Evolutionary conservation across 2,329 filamentous ascomycete genomes (phyloP).

Genomic region (Colletotrichum ledebouriae): DNA sequence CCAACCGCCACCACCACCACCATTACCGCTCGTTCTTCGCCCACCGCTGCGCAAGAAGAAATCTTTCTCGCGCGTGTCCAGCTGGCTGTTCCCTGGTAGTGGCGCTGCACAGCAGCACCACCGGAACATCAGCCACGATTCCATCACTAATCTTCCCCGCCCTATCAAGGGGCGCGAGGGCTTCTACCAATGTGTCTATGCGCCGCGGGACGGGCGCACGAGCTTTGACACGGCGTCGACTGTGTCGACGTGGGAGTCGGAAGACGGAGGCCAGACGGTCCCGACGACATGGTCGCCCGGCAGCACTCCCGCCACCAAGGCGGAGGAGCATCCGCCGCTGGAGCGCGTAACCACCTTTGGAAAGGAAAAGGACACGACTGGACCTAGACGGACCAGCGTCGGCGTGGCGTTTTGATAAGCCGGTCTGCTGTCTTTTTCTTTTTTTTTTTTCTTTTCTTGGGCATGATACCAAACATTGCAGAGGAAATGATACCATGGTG

Average conservation of each 20-base stretch:
- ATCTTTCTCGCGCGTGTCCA: slow-evolving; percentile 73
- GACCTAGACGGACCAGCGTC: slow-evolving; percentile 33
- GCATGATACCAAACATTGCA: slow-evolving; percentile 39
- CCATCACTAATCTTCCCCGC: slow-evolving; percentile 67
- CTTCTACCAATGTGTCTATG: slow-evolving; percentile 70
- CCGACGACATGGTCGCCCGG: slow-evolving; percentile 65
- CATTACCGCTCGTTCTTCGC: slow-evolving; percentile 70
- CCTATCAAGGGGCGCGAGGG: slow-evolving; percentile 66
- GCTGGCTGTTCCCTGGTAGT: slow-evolving; percentile 66
- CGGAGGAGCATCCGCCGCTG: slow-evolving; percentile 53
- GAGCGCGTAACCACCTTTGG: slow-evolving; percentile 42
- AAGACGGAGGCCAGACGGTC: slow-evolving; percentile 59
- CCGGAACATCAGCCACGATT: slow-evolving; percentile 60
- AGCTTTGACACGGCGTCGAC: slow-evolving; percentile 63
- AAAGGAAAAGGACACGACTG: slow-evolving; percentile 23
- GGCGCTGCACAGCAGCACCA: slow-evolving; percentile 49
- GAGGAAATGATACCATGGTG: slow-evolving; percentile 35
- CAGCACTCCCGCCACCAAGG: slow-evolving; percentile 57
- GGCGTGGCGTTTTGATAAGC: slow-evolving; percentile 37
- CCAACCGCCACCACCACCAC: slow-evolving; percentile 65
- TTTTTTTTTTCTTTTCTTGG: slow-evolving; percentile 21
- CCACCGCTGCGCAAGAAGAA: slow-evolving; percentile 76
- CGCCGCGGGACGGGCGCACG: slow-evolving; percentile 49
- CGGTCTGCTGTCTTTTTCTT: slow-evolving; percentile 13
- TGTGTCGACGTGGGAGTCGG: slow-evolving; percentile 64